Evolutionary conservation across 1,139 yeast genomes (phyloP).

Genomic region (Magnusiomyces paraingens): DNA sequence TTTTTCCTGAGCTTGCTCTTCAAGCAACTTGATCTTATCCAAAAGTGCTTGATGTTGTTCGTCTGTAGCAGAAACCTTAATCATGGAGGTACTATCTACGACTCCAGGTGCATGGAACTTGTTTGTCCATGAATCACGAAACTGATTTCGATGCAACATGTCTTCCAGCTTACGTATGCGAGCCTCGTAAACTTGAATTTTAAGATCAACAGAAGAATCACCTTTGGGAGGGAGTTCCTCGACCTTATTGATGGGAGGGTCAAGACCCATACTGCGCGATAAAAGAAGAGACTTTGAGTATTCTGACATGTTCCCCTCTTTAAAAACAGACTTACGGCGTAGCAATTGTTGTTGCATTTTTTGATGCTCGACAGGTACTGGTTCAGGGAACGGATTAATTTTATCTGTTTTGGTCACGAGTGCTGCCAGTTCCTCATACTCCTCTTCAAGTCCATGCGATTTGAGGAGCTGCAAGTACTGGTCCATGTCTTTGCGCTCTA

Average conservation of each 20-base stretch:
- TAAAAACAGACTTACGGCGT: conserved; percentile 6
- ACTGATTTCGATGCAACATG: conserved; percentile 34
- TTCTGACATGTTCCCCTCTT: conserved; percentile 15
- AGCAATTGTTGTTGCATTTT: conserved; percentile 7
- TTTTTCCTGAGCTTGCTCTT: conserved; percentile 22
- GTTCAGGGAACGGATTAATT: background rate
- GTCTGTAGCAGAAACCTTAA: background rate
- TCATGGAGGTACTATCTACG: background rate
- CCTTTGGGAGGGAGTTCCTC: conserved; percentile 1
- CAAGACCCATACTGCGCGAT: background rate
- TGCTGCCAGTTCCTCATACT: conserved; percentile 10
- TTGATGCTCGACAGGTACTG: background rate
- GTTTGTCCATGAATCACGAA: conserved; percentile 15
- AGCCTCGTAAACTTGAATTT: conserved; percentile 30
- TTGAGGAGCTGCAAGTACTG: conserved; percentile 8
- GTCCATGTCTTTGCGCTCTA: conserved; percentile 12
- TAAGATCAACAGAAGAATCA: conserved; percentile 12
- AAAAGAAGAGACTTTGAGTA: conserved; percentile 4
- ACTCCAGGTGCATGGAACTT: conserved; percentile 1
- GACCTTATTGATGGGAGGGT: background rate
- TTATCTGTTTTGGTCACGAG: conserved; percentile 2
- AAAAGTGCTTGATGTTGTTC: conserved; percentile 14
- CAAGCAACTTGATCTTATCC: conserved; percentile 22
- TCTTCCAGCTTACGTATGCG: conserved; percentile 36
- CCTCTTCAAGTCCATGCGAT: conserved; percentile 6